Percentiles rank a stretch among this genome's conserved stretches.
Evolutionary conservation across 2,329 filamentous ascomycete species (phyloP).

Genomic region (Colletotrichum incanum): DNA sequence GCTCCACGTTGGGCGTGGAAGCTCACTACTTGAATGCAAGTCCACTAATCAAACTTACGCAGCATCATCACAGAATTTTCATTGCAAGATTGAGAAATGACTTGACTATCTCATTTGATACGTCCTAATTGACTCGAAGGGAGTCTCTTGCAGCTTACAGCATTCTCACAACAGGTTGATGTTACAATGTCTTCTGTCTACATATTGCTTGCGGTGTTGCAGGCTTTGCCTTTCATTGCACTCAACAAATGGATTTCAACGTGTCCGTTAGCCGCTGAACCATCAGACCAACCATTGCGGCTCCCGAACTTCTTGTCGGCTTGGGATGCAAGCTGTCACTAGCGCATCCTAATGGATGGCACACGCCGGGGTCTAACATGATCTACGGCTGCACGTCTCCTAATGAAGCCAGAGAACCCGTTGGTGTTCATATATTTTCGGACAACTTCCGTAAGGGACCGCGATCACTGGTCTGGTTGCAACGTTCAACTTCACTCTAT

Average conservation of each 20-base stretch:
- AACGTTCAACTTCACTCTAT: neutral
- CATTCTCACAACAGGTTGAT: neutral
- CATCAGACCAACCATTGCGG: neutral
- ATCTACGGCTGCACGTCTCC: neutral
- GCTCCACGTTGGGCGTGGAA: too few species aligned
- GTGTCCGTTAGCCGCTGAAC: neutral
- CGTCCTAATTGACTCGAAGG: too few species aligned
- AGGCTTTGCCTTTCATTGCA: neutral
- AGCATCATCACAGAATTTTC: neutral
- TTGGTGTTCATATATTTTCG: neutral
- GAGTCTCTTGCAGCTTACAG: neutral
- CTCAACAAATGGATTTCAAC: neutral
- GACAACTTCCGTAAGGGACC: conserved; percentile 21
- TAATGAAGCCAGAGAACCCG: neutral
- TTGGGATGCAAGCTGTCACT: neutral
- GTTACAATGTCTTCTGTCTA: neutral
- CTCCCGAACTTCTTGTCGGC: neutral
- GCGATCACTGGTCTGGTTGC: neutral
- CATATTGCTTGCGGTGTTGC: too few species aligned
- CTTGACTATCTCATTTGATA: neutral
- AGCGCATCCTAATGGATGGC: conserved; percentile 6
- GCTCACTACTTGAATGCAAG: too few species aligned
- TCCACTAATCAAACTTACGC: neutral
- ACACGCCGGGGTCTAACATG: neutral
- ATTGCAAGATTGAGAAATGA: neutral